Percentiles rank a stretch among this genome's conserved stretches.
Evolutionary conservation across 1,284 basidiomycete genomes (phyloP).

Genomic region (Athelia psychrophila): DNA sequence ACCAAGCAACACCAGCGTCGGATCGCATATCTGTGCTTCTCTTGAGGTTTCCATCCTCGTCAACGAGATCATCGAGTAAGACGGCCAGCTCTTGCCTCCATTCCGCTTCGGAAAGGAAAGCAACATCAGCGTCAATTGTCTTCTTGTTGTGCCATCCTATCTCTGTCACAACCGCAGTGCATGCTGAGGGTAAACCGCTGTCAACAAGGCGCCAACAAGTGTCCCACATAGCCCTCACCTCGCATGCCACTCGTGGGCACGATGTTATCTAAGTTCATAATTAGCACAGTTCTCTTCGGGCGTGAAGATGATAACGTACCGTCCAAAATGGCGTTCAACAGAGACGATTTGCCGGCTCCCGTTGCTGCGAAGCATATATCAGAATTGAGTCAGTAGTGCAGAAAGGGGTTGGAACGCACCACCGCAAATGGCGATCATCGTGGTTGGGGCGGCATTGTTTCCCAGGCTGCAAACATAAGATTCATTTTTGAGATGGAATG

Average conservation of each 20-base stretch:
- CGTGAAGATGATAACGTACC: conserved; percentile 30
- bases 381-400: too few relatives aligned
- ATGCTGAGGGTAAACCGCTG: conserved; percentile 38
- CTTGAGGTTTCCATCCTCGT: conserved; percentile 54
- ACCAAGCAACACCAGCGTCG: conserved; percentile 60
- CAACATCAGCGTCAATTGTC: conserved; percentile 56
- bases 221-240: conserved; percentile 30
- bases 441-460: conserved; percentile 47
- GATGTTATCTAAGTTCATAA: conserved; percentile 43
- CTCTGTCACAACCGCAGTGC: conserved; percentile 65
- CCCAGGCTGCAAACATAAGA: conserved; percentile 34
- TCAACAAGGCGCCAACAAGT: conserved; percentile 4
- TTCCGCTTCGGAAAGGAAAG: conserved; percentile 51
- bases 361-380: too few relatives aligned
- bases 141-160: conserved; percentile 51
- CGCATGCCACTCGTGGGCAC: conserved; percentile 65
- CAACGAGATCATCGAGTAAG: conserved; percentile 52
- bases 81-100: conserved; percentile 56
- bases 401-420: conserved; percentile 30
- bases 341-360: conserved; percentile 59
- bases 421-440: conserved; percentile 60
- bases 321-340: conserved; percentile 57
- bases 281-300: conserved; percentile 8
- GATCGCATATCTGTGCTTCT: conserved; percentile 51
- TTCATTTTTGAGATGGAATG: background rate